Evolutionary conservation across 2,329 filamentous ascomycete species (phyloP), one percentile per base, ranked within the genome.

Genomic region (Nakataea oryzae): DNA sequence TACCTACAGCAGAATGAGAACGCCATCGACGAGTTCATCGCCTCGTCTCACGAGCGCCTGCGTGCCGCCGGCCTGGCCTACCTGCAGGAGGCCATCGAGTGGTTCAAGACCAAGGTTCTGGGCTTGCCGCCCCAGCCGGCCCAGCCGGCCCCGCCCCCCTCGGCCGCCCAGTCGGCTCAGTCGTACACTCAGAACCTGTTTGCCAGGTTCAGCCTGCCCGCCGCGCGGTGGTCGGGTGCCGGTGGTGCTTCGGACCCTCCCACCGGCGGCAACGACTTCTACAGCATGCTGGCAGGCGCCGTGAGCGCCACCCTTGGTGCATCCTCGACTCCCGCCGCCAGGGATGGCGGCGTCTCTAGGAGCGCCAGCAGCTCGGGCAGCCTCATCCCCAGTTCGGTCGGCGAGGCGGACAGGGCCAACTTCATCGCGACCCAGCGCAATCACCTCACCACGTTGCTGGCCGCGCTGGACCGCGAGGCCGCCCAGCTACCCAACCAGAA

Each of bases 21-120:
- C 56, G 86, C 90, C 67, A 97, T 99, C 74, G 95, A 99, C 71
- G 86, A 91, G 65, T 88, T 96, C 71, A 97, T 97, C 73, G 87
- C 87, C 66, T 84, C 86, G 64, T 81, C 87, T 54, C 93, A 97
- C 74, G 90, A 91, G 67, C 86, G 87, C 63, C 85, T 91, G 65
- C 90, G 87, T 75, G 79, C 86, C 21, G 86, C 90, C 54, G 93
- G 93, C 54, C 79, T 96, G 63, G 80, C 86, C 67, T 93, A 92
- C 73, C 75, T 93, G 65, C 88, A 88, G 71, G 82, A 84, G 67
- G 82, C 83, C 60, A 84, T 93, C 68, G 88, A 91, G 66, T 74
- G 86, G 64, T 75, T 95, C 66, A 88, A 88, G 70, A 88, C 90
- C 67, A 87, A 89, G 66, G 76, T 96, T 9, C 79, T 97, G n/a